phyloP scores from a whole-genome alignment of 768 basidiomycete genomes.

The Auriscalpium vulgare region DNA sequence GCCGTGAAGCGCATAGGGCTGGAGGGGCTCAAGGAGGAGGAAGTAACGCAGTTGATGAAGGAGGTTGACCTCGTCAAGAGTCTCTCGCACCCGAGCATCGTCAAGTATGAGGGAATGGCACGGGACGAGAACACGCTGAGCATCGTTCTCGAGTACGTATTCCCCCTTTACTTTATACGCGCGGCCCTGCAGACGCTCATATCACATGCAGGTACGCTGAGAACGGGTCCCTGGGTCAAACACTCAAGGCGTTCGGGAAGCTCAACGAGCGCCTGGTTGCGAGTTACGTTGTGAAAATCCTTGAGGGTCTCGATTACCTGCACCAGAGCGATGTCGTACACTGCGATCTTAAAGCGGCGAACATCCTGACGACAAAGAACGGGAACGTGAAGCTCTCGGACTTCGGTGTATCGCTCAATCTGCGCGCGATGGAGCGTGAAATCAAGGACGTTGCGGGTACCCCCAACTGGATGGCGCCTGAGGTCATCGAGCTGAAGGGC shows the following conservation, averaged over 20 bases:
- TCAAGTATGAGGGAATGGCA: constrained; percentile 95
- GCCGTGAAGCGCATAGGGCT: constrained; percentile 95
- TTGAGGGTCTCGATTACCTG: constrained; percentile 91
- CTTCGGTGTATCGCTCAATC: constrained; percentile 94
- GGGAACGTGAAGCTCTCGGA: constrained; percentile 97
- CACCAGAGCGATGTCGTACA: constrained; percentile 89
- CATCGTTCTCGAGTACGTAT: constrained; percentile 87
- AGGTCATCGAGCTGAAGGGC: constrained; percentile 92
- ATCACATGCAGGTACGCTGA: constrained; percentile 72
- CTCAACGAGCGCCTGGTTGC: constrained; percentile 90
- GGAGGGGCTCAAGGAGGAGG: constrained; percentile 84
- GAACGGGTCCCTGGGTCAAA: constrained; percentile 91
- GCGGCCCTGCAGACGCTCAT: constrained; percentile 10
- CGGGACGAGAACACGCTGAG: constrained; percentile 82
- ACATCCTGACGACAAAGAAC: constrained; percentile 97
- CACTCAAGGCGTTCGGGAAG: constrained; percentile 87
- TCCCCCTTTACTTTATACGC: constrained; percentile 6
- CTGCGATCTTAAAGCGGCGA: constrained; percentile 97
- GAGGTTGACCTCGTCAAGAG: constrained; percentile 92
- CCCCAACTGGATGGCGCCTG: constrained; percentile 99
- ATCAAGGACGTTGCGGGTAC: constrained; percentile 87
- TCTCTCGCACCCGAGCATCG: constrained; percentile 89
- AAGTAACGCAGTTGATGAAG: constrained; percentile 84
- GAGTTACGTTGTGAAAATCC: constrained; percentile 90
- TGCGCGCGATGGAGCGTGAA: constrained; percentile 82